Evolutionary conservation across 73 alveolate species (phyloP), one percentile per base, ranked within the genome.

Genomic region (Paramecium pentaurelia): DNA sequence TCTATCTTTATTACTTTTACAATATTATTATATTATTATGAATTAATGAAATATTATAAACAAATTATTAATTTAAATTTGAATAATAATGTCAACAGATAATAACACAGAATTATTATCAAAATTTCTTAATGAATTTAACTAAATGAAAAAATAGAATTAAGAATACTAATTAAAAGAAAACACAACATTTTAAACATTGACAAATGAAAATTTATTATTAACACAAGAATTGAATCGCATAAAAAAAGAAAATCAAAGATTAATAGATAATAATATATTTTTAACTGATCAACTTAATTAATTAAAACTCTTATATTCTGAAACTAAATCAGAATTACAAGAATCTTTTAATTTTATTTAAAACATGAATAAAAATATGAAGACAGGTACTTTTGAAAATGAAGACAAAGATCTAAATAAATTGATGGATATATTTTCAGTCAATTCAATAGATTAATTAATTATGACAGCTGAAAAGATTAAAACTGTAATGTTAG

Each of bases 401-500:
- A 30, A 75, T 42, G 88, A 75, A 22, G 88, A 75, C 8, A 7
- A 38, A 42, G 88, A 75, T 36, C 1, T 47, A 0, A 44, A 80
- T 2, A 42, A 89, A 45, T 34, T 89, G 2, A 58, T 58, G 54
- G 94, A 89, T 10, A 89, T 89, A 0, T 89, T 71, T 49, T 77
- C 94, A 0, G 94, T 89, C 12, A 64, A 71, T 71, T 25, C 83
- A 25, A 64, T 47, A 11, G 94, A 89, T 45, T 42, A 89, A 40
- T 51, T 89, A 38, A 34, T 89, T 7, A 37, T 38, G 59, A 51
- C 92, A 8, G 94, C 94, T 12, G 73, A 89, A 11, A 89, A 89
- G 22, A 73, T 83, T 42, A 83, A 71, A 44, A 60, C 71, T 18
- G 92, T 89, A n/a, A 89, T 89, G 94, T 12, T 71, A 16, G 94